These are phyloP conservation scores for Neonectria punicea DNA, from an alignment of 2,329 filamentous ascomycete genomes.

Conservation along the genomic window DNA sequence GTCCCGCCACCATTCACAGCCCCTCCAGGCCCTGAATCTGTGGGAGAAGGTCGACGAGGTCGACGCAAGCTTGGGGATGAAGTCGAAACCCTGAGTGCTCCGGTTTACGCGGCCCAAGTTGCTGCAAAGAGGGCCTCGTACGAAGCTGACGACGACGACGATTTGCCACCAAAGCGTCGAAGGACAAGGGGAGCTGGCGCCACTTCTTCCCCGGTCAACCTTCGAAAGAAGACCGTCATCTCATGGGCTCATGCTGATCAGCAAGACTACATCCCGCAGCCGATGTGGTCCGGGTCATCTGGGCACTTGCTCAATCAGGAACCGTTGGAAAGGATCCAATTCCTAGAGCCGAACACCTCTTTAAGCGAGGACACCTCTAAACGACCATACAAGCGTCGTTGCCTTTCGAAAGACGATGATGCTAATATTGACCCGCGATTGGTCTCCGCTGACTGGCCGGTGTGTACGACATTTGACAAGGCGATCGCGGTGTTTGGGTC, in stretches of 20 bases:
- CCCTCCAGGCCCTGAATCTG: conserved; percentile 24
- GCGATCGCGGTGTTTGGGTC: conserved; percentile 38
- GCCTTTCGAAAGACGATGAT: conserved; percentile 11
- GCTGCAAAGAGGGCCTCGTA: conserved; percentile 47
- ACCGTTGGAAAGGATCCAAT: conserved; percentile 43
- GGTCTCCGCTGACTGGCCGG: conserved; percentile 6
- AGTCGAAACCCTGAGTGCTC: conserved; percentile 61
- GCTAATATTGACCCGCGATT: conserved; percentile 21
- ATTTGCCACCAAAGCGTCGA: conserved; percentile 37
- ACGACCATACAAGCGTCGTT: conserved; percentile 11
- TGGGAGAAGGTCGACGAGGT: conserved; percentile 42
- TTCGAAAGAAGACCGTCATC: conserved; percentile 20
- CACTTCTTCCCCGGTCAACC: conserved; percentile 8
- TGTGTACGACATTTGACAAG: conserved; percentile 31
- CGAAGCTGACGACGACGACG: conserved; percentile 34
- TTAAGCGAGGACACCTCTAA: conserved; percentile 45
- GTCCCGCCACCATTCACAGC: conserved; percentile 40
- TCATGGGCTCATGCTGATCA: conserved; percentile 25
- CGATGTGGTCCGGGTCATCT: conserved; percentile 34
- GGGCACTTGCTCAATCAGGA: conserved; percentile 24
- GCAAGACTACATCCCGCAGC: conserved; percentile 25
- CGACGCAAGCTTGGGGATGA: conserved; percentile 54
- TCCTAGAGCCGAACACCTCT: conserved; percentile 56
- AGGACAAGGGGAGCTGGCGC: conserved; percentile 25
- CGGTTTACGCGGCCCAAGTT: conserved; percentile 58